Evolutionary conservation across 2,329 filamentous ascomycete species (phyloP).

Genomic region (Ophiostoma angusticollis): DNA sequence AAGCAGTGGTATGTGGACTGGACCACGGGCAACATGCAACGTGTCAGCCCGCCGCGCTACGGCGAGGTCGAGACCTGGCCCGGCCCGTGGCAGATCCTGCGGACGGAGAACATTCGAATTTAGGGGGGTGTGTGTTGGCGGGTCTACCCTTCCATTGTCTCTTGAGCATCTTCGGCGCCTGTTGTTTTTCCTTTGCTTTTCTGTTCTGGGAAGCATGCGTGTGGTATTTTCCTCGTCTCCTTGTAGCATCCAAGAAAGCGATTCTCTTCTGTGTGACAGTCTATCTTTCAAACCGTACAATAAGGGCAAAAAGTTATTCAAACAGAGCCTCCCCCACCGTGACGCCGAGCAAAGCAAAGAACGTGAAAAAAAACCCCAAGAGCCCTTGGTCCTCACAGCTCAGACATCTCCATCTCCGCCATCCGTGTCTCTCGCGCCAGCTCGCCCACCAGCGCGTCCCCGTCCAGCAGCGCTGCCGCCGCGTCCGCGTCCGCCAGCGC

Average conservation of each 20-base stretch:
- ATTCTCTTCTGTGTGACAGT: not conserved
- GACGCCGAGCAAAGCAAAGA: not conserved
- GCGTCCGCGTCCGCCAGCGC: slow-evolving; percentile 41
- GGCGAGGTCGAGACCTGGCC: slow-evolving; percentile 35
- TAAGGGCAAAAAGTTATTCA: too few relatives aligned
- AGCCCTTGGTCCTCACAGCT: not conserved
- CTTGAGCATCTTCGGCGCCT: too few relatives aligned
- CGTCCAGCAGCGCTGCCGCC: slow-evolving; percentile 36
- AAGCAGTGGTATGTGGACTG: slow-evolving; percentile 49
- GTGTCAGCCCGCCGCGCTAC: slow-evolving; percentile 41
- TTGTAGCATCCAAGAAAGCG: too few relatives aligned
- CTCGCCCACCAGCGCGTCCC: slow-evolving; percentile 28
- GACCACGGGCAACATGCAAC: slow-evolving; percentile 40
- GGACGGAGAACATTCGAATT: slow-evolving; percentile 35
- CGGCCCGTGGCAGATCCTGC: slow-evolving; percentile 37
- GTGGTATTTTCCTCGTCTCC: not conserved
- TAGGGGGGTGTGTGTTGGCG: slow-evolving; percentile 13
- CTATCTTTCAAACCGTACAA: too few relatives aligned
- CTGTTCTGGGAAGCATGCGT: too few relatives aligned
- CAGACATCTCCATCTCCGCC: slow-evolving; percentile 28
- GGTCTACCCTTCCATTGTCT: too few relatives aligned
- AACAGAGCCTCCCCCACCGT: too few relatives aligned
- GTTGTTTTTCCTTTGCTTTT: not conserved
- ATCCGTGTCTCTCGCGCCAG: slow-evolving; percentile 37
- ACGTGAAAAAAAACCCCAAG: not conserved